These are phyloP conservation scores for Penicillium bialowiezense DNA, from an alignment of 495 filamentous ascomycete genomes.

Conservation along the genomic window DNA sequence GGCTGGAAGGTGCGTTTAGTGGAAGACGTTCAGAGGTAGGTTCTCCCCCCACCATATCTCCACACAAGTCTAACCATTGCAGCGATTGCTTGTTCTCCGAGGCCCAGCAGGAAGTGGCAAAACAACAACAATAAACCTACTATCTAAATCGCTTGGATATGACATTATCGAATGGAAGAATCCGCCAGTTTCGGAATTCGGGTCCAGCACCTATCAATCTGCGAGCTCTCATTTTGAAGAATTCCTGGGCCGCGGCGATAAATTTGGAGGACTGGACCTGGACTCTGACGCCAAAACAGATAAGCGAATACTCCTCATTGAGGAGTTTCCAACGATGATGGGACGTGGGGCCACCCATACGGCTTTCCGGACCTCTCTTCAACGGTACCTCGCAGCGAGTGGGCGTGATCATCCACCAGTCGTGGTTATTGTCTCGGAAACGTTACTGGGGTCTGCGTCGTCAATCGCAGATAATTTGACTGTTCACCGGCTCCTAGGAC, in stretches of 20 bases:
- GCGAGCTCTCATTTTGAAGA: constrained; percentile 81
- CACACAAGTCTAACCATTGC: constrained; percentile 16
- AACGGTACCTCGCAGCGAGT: constrained; percentile 56
- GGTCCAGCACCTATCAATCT: constrained; percentile 58
- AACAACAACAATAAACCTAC: constrained; percentile 75
- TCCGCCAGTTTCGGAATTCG: constrained; percentile 58
- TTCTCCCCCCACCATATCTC: neutral
- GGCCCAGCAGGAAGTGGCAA: constrained; percentile 94
- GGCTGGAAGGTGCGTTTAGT: constrained; percentile 71
- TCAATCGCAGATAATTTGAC: constrained; percentile 84
- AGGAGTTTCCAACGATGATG: constrained; percentile 91
- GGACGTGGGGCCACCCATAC: constrained; percentile 62
- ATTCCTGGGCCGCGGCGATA: constrained; percentile 75
- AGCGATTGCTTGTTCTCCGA: constrained; percentile 79
- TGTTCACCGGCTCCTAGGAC: constrained; percentile 80
- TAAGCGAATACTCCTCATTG: constrained; percentile 70
- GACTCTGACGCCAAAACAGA: constrained; percentile 6
- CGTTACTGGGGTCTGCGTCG: constrained; percentile 68
- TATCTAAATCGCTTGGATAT: constrained; percentile 68
- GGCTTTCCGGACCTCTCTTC: constrained; percentile 71
- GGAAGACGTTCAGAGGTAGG: constrained; percentile 43
- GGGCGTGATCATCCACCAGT: constrained; percentile 60
- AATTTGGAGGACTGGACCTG: constrained; percentile 73
- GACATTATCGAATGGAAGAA: constrained; percentile 90
- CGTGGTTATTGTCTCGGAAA: constrained; percentile 89